phyloP scores from a whole-genome alignment of 192 early-diverging fungal species.

The Coemansia sp. region DNA sequence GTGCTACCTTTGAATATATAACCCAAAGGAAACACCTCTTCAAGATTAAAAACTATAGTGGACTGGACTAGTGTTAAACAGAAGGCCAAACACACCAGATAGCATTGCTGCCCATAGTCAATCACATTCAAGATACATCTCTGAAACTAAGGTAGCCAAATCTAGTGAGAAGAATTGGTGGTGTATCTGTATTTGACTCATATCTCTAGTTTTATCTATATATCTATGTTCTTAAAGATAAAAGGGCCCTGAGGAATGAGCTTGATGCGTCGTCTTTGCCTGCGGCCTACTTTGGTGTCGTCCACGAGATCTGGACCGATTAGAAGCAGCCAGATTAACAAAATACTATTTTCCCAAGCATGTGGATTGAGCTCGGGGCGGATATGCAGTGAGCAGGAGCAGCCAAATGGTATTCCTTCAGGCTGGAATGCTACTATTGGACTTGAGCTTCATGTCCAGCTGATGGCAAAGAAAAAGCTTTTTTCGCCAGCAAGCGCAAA shows the following conservation, averaged over 20 bases:
- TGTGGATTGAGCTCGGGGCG: background rate
- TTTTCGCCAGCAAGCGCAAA: conserved; percentile 67
- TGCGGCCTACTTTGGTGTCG: background rate
- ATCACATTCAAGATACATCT: background rate
- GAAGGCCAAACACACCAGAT: no score
- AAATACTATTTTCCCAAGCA: background rate
- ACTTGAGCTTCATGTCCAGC: conserved; percentile 88
- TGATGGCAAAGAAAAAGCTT: conserved; percentile 74
- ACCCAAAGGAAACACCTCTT: no score
- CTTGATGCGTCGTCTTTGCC: background rate
- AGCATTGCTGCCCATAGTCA: background rate
- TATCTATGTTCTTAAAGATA: background rate
- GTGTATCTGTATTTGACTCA: background rate
- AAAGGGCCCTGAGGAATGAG: background rate
- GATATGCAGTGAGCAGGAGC: background rate
- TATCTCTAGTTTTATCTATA: background rate
- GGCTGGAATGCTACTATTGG: conserved; percentile 78
- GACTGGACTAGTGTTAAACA: no score
- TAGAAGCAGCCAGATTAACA: background rate
- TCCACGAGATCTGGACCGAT: background rate
- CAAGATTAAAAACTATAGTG: no score
- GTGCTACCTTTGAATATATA: no score
- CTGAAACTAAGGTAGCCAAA: no score
- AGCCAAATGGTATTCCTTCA: background rate
- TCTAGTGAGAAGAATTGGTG: no score